Evolutionary conservation across 1,284 basidiomycete genomes (phyloP), one percentile per base, ranked within the genome.

Genomic region (Phellinidium pouzarii): DNA sequence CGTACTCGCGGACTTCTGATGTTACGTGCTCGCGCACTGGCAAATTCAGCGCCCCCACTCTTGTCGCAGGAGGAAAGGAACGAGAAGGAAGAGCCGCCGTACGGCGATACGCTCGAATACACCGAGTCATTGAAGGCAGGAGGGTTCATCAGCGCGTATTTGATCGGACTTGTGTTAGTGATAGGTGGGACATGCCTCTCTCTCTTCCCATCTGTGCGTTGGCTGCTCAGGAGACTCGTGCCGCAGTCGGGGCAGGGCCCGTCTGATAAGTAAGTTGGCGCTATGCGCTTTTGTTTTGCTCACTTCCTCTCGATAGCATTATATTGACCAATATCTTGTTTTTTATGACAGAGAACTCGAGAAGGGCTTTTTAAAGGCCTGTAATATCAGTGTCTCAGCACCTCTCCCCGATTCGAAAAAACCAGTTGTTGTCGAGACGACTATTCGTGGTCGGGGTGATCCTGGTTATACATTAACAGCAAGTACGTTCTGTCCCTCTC

Each of bases 1-100:
- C 81, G 92, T 51, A 83, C 89, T 20, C 89, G 83, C 73, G 89
- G 83, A 9, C 72, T 94, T 26, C 74, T 82, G 46, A 76, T 85
- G 55, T 59, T 71, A 31, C 55, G 52, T 60, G 41, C 17, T 48
- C 50, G n/a, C 37, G 27, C 36, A 41, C 17, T 17, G n/a, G 19
- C 7, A 19, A 17, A 8, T 20, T 7, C 14, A 3, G 37, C 37
- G 44, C 17, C 17, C 31, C 9, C 9, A 34, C 9, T 14, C 3
- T 12, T 20, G 8, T 3, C 7, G 8, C 23, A 25, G 7, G 41
- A 38, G 23, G 29, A 37, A 8, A 42, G 20, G 6, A 14, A 12
- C 12, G 47, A 49, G 14, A 36, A 23, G 17, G 41, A 37, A 7
- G 52, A 44, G 51, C 57, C 48, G 56, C 58, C 71, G 17, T 89